Evolutionary conservation across 1,284 basidiomycete genomes (phyloP).

Genomic region (Malassezia yamatoensis): DNA sequence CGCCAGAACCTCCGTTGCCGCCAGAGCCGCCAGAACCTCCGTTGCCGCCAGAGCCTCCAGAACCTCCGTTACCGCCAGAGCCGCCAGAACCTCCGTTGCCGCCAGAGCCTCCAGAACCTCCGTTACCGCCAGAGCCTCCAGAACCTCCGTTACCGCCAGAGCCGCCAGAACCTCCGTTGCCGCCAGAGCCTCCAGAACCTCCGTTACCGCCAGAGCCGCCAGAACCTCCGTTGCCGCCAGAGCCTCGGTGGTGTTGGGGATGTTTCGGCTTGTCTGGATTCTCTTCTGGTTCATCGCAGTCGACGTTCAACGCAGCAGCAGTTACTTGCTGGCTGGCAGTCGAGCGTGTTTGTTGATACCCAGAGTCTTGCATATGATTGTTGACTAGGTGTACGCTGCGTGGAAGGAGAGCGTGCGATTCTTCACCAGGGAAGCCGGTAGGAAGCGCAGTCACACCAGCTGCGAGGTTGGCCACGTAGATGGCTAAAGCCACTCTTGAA

Average conservation of each 20-base stretch:
- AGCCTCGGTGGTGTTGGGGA: background rate
- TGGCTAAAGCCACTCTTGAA: conserved; percentile 10
- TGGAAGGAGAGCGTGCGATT: background rate
- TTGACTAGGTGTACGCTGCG: background rate
- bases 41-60: background rate
- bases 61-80: conserved; percentile 5
- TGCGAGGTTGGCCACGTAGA: conserved; percentile 6
- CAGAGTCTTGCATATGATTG: background rate
- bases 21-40: conserved; percentile 1
- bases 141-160: background rate
- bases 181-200: conserved; percentile 3
- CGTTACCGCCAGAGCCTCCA: conserved; percentile 7
- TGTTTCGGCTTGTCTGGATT: background rate
- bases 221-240: background rate
- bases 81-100: background rate
- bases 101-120: conserved; percentile 7
- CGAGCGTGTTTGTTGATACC: background rate
- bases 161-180: conserved; percentile 1
- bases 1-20: conserved; percentile 7
- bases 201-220: conserved; percentile 3
- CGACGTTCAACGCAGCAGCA: background rate
- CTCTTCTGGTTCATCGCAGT: conserved; percentile 3
- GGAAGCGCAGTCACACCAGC: background rate
- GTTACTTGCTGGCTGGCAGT: background rate
- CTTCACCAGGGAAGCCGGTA: background rate